Conservation (phyloP, 441 rosid species). For the Geranium incanum region DNA sequence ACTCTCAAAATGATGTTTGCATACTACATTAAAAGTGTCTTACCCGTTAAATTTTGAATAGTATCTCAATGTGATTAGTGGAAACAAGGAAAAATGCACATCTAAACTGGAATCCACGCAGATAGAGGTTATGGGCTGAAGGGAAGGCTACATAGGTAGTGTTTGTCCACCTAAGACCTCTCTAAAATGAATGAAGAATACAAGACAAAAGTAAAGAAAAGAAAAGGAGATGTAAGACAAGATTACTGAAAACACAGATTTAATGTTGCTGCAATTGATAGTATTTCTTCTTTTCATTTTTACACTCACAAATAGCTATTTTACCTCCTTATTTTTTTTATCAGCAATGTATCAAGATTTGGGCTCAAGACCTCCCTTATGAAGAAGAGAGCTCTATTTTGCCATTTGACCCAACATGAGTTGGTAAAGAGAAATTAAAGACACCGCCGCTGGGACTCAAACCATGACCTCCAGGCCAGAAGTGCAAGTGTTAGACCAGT, state of each 20-base stretch:
- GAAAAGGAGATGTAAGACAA: background rate
- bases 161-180: background rate
- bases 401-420: no score
- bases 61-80: background rate
- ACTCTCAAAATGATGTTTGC: background rate
- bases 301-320: background rate
- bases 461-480: no score
- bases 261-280: background rate
- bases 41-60: background rate
- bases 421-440: no score
- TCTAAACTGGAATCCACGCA: background rate
- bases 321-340: background rate
- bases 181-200: background rate
- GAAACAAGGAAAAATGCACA: background rate
- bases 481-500: no score
- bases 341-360: no score
- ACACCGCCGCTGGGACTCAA: no score
- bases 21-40: background rate
- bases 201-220: background rate
- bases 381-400: no score
- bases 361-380: no score
- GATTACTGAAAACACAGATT: background rate
- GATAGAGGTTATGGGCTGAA: background rate
- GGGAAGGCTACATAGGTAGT: background rate
- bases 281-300: background rate